Conservation (phyloP, 2,329 filamentous ascomycete species). For the Colletotrichum aenigma region DNA sequence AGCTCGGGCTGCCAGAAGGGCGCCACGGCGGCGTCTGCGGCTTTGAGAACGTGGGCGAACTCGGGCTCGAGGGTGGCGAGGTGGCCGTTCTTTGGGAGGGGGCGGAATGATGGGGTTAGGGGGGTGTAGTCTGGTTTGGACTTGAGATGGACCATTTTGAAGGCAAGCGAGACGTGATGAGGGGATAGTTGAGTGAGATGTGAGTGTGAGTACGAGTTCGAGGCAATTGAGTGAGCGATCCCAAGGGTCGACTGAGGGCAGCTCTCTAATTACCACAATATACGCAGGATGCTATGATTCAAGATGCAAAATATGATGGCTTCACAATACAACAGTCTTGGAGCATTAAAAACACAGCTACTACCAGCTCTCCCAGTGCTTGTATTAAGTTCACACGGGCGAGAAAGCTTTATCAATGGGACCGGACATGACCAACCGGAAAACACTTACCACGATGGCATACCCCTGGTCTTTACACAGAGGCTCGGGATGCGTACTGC, state of each 20-base stretch:
- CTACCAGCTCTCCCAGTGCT: neutral
- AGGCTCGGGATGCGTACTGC: neutral
- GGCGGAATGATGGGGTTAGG: slow-evolving; percentile 33
- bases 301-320: neutral
- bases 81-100: slow-evolving; percentile 38
- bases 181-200: neutral
- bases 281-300: neutral
- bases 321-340: neutral
- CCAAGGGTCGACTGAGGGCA: neutral
- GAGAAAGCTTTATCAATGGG: neutral
- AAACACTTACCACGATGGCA: neutral
- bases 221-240: neutral
- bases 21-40: slow-evolving; percentile 27
- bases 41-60: slow-evolving; percentile 30
- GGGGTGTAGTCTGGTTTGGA: slow-evolving; percentile 29
- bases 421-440: neutral
- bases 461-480: neutral
- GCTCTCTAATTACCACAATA: neutral
- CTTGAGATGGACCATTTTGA: slow-evolving; percentile 29
- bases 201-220: fast-evolving
- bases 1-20: slow-evolving; percentile 30
- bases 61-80: slow-evolving; percentile 34
- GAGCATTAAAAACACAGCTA: neutral
- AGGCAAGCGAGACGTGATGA: fast-evolving
- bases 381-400: neutral